Percentiles rank a stretch among this genome's conserved stretches.
These are phyloP conservation scores for Pleurotus tuoliensis DNA, from an alignment of 768 basidiomycete species.

Conservation along the genomic window DNA sequence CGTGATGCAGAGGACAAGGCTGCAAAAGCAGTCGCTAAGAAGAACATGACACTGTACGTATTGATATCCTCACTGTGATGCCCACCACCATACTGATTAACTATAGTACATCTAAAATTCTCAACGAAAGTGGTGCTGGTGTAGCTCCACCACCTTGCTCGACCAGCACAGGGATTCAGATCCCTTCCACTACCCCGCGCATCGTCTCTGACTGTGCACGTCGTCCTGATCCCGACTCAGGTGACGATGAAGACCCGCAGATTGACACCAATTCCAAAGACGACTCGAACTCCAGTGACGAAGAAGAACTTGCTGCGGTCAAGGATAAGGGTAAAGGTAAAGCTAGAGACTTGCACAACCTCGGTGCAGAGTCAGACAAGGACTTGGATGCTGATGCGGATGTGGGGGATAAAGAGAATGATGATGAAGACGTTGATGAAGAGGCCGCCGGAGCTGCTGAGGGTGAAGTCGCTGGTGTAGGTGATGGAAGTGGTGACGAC, in stretches of 20 bases:
- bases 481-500: not conserved
- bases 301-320: not conserved
- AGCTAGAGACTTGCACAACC: not conserved
- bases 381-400: too few species aligned
- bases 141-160: not conserved
- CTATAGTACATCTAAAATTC: not conserved
- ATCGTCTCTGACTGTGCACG: too few species aligned
- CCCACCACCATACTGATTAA: not conserved
- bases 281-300: not conserved
- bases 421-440: not conserved
- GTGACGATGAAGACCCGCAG: too few species aligned
- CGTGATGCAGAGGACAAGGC: not conserved
- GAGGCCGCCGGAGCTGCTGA: not conserved
- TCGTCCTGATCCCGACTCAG: too few species aligned
- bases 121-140: not conserved
- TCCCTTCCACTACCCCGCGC: not conserved
- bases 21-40: not conserved
- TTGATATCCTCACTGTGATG: not conserved
- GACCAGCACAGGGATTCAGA: not conserved
- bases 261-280: too few species aligned
- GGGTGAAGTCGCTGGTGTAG: not conserved
- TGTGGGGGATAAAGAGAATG: not conserved
- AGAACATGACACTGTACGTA: not conserved
- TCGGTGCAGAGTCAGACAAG: not conserved
- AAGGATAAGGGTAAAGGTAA: not conserved